A percentile compares a stretch with the other conserved stretches of the same genome.
Evolutionary conservation across 2,329 filamentous ascomycete genomes (phyloP).

Genomic region (Colletotrichum karsti): DNA sequence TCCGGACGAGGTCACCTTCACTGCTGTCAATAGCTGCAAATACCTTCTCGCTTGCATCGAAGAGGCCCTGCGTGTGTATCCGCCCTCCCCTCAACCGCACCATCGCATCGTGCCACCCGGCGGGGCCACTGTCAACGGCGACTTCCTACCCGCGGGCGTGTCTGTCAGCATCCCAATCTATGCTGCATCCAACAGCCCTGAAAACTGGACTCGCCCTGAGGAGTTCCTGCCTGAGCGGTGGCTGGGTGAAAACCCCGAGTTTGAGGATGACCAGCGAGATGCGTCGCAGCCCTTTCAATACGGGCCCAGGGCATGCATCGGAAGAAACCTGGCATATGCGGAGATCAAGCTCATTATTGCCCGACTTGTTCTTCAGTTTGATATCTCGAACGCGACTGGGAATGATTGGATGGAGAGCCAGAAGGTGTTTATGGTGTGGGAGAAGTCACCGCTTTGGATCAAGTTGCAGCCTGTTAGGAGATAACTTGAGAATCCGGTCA

Average conservation of each 20-base stretch:
- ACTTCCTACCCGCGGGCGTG: conserved; percentile 40
- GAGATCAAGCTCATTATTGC: conserved; percentile 58
- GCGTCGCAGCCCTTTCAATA: conserved; percentile 56
- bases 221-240: conserved; percentile 58
- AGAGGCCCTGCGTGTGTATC: conserved; percentile 34
- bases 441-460: conserved; percentile 3
- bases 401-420: conserved; percentile 43
- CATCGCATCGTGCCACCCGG: neutral
- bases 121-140: conserved; percentile 27
- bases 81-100: conserved; percentile 26
- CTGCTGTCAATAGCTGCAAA: conserved; percentile 20
- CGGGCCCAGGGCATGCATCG: conserved; percentile 58
- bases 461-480: neutral
- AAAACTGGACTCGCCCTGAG: conserved; percentile 52
- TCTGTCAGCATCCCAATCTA: conserved; percentile 39
- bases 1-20: conserved; percentile 22
- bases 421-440: conserved; percentile 2
- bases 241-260: neutral
- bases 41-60: conserved; percentile 36
- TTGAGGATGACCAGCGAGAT: conserved; percentile 43
- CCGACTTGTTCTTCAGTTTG: conserved; percentile 54
- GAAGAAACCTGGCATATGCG: conserved; percentile 54
- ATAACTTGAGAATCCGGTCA: neutral
- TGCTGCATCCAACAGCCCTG: neutral
- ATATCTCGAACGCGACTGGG: conserved; percentile 46